Evolutionary conservation across 257 asterid species (phyloP).

Genomic region (Jacaranda mimosifolia): DNA sequence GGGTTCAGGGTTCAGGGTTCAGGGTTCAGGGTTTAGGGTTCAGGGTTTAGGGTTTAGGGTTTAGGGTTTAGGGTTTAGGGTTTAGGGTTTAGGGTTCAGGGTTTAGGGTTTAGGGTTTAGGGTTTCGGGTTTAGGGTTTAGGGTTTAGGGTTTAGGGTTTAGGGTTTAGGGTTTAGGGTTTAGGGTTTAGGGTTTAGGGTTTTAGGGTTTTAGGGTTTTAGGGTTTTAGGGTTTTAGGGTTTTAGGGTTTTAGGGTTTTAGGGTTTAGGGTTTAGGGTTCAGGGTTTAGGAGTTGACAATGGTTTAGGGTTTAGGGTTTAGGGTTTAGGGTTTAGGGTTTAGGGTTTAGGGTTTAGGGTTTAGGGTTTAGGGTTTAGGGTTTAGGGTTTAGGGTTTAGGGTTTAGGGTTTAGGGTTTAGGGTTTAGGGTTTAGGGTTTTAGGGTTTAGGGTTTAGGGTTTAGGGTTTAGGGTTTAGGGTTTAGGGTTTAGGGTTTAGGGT

Average conservation of each 20-base stretch:
- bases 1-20: background rate
- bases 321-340: slow-evolving; percentile 15
- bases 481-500: slow-evolving; percentile 29
- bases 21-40: background rate
- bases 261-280: slow-evolving; percentile 13
- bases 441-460: slow-evolving; percentile 9
- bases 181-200: slow-evolving; percentile 12
- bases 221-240: background rate
- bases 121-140: slow-evolving; percentile 19
- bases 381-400: slow-evolving; percentile 15
- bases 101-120: slow-evolving; percentile 39
- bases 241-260: background rate
- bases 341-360: background rate
- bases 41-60: background rate
- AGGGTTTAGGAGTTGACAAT: slow-evolving; percentile 3
- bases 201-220: background rate
- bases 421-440: slow-evolving; percentile 9
- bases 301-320: too few species aligned
- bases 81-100: background rate
- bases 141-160: slow-evolving; percentile 34
- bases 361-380: background rate
- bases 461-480: slow-evolving; percentile 25
- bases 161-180: slow-evolving; percentile 4
- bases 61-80: background rate
- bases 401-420: slow-evolving; percentile 15